These are phyloP conservation scores for Begonia fuchsioides DNA, from an alignment of 306 rosid genomes.

Conservation along the genomic window DNA sequence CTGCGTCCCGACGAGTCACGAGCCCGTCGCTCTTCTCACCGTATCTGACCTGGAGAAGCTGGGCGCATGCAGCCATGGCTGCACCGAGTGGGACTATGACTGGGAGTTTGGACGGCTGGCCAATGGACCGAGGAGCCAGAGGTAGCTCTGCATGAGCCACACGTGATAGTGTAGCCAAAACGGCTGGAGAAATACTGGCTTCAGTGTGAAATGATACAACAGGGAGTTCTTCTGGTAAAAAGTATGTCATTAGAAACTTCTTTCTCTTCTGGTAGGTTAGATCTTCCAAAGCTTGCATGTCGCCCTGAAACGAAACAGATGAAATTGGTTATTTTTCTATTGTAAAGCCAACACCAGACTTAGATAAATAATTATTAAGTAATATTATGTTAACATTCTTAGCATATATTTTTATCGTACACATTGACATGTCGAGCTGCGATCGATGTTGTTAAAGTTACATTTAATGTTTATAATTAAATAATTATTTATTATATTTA, in stretches of 20 bases:
- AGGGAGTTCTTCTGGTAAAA: constrained; percentile 63
- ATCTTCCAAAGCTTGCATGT: constrained; percentile 92
- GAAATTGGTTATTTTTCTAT: too few species aligned
- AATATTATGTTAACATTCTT: too few species aligned
- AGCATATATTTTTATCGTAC: too few species aligned
- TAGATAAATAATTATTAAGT: too few species aligned
- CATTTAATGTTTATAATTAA: too few species aligned
- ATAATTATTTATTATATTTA: too few species aligned
- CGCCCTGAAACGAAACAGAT: constrained; percentile 41
- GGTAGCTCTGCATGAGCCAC: constrained; percentile 94
- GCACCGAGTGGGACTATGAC: constrained; percentile 89
- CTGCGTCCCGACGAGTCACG: constrained; percentile 79
- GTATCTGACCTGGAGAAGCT: constrained; percentile 71
- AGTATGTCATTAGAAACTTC: constrained; percentile 61
- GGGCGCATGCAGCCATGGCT: constrained; percentile 94
- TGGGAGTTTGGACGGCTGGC: constrained; percentile 57
- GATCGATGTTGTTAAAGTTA: too few species aligned
- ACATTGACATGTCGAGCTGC: too few species aligned
- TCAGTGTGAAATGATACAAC: constrained; percentile 74
- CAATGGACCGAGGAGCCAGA: constrained; percentile 28
- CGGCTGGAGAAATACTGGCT: constrained; percentile 72
- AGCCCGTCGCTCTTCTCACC: constrained; percentile 93
- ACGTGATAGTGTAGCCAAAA: constrained; percentile 62
- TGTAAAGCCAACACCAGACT: too few species aligned
- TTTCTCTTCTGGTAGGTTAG: constrained; percentile 78